Base-by-base conservation (phyloP, 2,329 filamentous ascomycete species). In the Rhinocladiella similis region DNA sequence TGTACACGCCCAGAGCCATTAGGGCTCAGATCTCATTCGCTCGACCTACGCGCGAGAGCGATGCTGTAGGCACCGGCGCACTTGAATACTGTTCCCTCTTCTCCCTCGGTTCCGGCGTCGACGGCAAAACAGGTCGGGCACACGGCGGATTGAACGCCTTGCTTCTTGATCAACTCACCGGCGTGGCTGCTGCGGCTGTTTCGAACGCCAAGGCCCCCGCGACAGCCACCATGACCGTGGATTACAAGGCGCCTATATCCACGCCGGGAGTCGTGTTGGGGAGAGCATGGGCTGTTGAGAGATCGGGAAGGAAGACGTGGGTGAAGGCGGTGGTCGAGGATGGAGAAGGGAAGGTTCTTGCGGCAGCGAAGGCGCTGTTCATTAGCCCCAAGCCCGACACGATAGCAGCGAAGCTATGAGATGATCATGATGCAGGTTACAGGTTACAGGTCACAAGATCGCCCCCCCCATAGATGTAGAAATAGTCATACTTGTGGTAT, bases 181-280 rank as follows among this genome's bases (percentile, higher is more conserved):
- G 59, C 10, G 22, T 13, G 1, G 39, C 48, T n/a, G 53, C 56
- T 12, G 22, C 47, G 4, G 18, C 42, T 33, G 50, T 51, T 9
- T 51, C 41, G 5, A 53, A 35, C 2, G 49, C n/a, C 27, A 9
- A 16, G 3, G 56, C 59, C 18, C 59, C 59, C 16, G 56, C 59
- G 13, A 62, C 59, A 9, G 59, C 59, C 4, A 62, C 56, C 5
- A 56, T 62, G 53, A 59, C 56, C 4, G 53, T 62, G 46, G 59
- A 62, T 45, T 62, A 62, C 19, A 59, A 54, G 27, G 56, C 56
- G 13, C 53, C 59, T 3, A 56, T 62, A 20, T 50, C 56, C 20
- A 62, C 59, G 39, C 59, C 59, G 2, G 56, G 56, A 5, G 50
- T 62, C 4, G 29, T 62, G 16, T 43, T 62, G 5, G 48, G 47